Conservation (phyloP, 495 filamentous ascomycete genomes). For the Pyronema domesticum region DNA sequence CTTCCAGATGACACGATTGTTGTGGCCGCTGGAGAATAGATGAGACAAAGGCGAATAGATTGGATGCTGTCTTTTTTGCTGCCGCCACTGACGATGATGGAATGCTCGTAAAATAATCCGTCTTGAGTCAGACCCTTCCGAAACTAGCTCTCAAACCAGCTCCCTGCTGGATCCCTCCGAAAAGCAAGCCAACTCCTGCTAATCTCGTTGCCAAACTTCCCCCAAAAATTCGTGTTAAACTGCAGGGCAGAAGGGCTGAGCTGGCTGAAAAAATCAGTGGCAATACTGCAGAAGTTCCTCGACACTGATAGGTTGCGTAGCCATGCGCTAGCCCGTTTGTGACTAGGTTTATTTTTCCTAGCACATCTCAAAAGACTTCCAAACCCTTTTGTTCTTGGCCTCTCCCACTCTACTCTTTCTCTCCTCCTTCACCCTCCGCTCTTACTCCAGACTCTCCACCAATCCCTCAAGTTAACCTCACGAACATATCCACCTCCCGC, state of each 20-base stretch:
- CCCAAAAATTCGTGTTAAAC: too few relatives aligned
- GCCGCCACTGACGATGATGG: too few relatives aligned
- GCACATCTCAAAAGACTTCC: not conserved
- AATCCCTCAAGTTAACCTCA: slow-evolving; percentile 14
- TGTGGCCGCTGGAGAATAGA: too few relatives aligned
- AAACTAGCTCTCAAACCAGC: too few relatives aligned
- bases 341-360: not conserved
- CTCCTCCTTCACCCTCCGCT: slow-evolving; percentile 21
- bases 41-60: too few relatives aligned
- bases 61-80: too few relatives aligned
- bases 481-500: slow-evolving; percentile 27
- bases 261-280: not conserved
- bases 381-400: slow-evolving; percentile 12
- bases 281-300: not conserved
- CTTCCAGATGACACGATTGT: too few relatives aligned
- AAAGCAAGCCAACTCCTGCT: too few relatives aligned
- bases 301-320: not conserved
- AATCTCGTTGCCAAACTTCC: too few relatives aligned
- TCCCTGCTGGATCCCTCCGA: too few relatives aligned
- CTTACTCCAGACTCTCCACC: slow-evolving; percentile 12
- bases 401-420: not conserved
- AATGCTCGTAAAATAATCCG: too few relatives aligned
- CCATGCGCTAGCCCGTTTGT: not conserved
- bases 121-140: too few relatives aligned
- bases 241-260: not conserved